These are phyloP conservation scores for Epichloe glyceriae DNA, from an alignment of 2,329 filamentous ascomycete genomes.

Conservation along the genomic window DNA sequence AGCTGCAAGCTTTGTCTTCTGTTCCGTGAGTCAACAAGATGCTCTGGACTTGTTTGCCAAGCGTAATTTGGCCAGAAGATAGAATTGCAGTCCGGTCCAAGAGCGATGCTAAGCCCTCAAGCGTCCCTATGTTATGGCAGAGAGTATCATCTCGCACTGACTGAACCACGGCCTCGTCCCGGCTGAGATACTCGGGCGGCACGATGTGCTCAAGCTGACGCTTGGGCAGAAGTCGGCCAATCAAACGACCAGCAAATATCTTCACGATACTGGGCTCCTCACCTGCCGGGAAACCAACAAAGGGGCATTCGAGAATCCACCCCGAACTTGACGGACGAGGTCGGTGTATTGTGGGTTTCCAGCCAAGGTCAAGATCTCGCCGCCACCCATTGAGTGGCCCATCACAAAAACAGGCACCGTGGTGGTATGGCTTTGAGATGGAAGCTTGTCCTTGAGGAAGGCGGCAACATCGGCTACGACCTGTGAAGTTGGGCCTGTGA, in stretches of 20 bases:
- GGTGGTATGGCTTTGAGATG: constrained; percentile 19
- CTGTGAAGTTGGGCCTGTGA: constrained; percentile 57
- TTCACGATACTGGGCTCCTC: constrained; percentile 51
- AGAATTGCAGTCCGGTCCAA: constrained; percentile 59
- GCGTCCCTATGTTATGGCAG: constrained; percentile 71
- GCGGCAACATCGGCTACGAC: constrained; percentile 70
- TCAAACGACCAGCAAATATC: constrained; percentile 53
- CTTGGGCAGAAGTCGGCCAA: constrained; percentile 52
- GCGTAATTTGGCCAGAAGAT: constrained; percentile 37
- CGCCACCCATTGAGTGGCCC: constrained; percentile 87
- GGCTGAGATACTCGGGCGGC: constrained; percentile 48
- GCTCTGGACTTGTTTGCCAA: constrained; percentile 42
- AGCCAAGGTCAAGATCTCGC: constrained; percentile 53
- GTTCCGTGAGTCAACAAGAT: constrained; percentile 68
- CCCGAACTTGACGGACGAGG: constrained; percentile 48
- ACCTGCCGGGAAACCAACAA: constrained; percentile 57
- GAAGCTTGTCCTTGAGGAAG: constrained; percentile 52
- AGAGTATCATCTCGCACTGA: constrained; percentile 53
- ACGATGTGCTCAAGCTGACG: constrained; percentile 55
- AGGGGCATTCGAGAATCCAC: constrained; percentile 65
- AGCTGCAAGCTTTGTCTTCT: constrained; percentile 57
- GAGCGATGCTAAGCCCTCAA: constrained; percentile 67
- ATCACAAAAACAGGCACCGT: constrained; percentile 62
- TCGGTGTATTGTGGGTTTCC: constrained; percentile 37
- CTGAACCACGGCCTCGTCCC: constrained; percentile 51